Percentiles rank a stretch among this genome's conserved stretches.
Evolutionary conservation across 2,329 filamentous ascomycete genomes (phyloP).

Genomic region (Nigrospora osmanthi): DNA sequence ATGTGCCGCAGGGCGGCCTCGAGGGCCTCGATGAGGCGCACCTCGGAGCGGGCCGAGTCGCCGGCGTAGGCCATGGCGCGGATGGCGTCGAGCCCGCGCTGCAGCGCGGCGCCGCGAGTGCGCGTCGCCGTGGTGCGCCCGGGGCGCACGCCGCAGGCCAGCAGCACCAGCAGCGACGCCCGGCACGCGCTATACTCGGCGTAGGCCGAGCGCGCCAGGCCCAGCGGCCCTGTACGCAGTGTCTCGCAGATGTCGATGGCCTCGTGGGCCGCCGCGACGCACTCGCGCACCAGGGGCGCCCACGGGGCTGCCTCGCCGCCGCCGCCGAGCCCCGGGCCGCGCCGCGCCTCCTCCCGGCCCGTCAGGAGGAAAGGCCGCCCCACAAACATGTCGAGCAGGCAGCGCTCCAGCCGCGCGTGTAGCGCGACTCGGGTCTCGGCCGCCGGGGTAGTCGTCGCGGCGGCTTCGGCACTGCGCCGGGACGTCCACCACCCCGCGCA

Average conservation of each 20-base stretch:
- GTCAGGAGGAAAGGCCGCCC: slow-evolving; percentile 45
- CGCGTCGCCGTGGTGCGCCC: not conserved
- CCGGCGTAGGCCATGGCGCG: not conserved
- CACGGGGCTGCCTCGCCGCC: slow-evolving; percentile 7
- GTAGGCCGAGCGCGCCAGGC: slow-evolving; percentile 45
- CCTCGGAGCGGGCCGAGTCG: not conserved
- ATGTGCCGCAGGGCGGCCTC: slow-evolving; percentile 1
- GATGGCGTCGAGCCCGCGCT: not conserved
- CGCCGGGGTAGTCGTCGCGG: slow-evolving; percentile 28
- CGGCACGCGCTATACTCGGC: slow-evolving; percentile 49
- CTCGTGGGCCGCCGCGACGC: slow-evolving; percentile 42
- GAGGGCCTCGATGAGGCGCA: not conserved
- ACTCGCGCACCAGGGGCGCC: slow-evolving; percentile 37
- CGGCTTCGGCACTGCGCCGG: slow-evolving; percentile 27
- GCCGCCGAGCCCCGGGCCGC: no score
- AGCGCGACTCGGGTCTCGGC: slow-evolving; percentile 38
- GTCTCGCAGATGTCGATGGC: slow-evolving; percentile 41
- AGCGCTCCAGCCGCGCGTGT: slow-evolving; percentile 44
- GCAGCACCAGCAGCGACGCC: slow-evolving; percentile 38
- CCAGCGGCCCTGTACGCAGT: slow-evolving; percentile 36
- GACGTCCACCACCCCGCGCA: slow-evolving; percentile 12
- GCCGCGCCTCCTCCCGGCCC: slow-evolving; percentile 8
- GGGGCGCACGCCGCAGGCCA: not conserved
- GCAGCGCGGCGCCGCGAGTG: not conserved
- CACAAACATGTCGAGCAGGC: slow-evolving; percentile 43